Conservation (phyloP, 805 yeast species). For the Sugiyamaella marilandica region DNA sequence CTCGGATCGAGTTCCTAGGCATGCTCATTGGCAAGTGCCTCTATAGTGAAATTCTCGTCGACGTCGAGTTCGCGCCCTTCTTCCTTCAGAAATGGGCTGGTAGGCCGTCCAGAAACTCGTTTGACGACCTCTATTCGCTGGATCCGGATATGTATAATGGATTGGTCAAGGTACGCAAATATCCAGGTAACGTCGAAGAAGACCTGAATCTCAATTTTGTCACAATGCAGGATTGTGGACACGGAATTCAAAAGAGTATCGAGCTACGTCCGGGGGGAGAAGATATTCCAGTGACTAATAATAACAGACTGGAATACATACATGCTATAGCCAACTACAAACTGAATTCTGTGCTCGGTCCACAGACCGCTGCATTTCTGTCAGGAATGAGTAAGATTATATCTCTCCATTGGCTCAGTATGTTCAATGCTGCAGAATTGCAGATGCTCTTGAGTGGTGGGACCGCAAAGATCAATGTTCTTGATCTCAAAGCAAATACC, state of each 20-base stretch:
- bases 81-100: slow-evolving; percentile 69
- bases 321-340: slow-evolving; percentile 76
- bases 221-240: slow-evolving; percentile 45
- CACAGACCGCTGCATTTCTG: slow-evolving; percentile 59
- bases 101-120: slow-evolving; percentile 41
- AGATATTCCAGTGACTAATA: slow-evolving; percentile 47
- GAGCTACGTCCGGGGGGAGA: slow-evolving; percentile 63
- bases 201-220: slow-evolving; percentile 64
- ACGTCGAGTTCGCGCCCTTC: slow-evolving; percentile 80
- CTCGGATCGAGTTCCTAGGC: slow-evolving; percentile 61
- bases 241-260: slow-evolving; percentile 33
- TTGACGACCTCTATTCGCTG: slow-evolving; percentile 71
- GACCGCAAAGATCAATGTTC: slow-evolving; percentile 59
- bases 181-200: slow-evolving; percentile 50
- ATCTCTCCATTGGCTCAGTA: slow-evolving; percentile 66
- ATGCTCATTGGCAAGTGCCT: slow-evolving; percentile 83
- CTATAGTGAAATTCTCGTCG: slow-evolving; percentile 75
- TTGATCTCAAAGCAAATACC: slow-evolving; percentile 60
- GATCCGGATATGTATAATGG: slow-evolving; percentile 65
- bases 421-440: slow-evolving; percentile 81
- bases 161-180: slow-evolving; percentile 54
- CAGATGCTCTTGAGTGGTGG: slow-evolving; percentile 85
- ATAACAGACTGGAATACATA: slow-evolving; percentile 67
- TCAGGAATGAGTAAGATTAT: slow-evolving; percentile 68
- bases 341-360: slow-evolving; percentile 55